Evolutionary conservation across 768 basidiomycete genomes (phyloP), one percentile per base, ranked within the genome.

Genomic region (Agaricus blazei): DNA sequence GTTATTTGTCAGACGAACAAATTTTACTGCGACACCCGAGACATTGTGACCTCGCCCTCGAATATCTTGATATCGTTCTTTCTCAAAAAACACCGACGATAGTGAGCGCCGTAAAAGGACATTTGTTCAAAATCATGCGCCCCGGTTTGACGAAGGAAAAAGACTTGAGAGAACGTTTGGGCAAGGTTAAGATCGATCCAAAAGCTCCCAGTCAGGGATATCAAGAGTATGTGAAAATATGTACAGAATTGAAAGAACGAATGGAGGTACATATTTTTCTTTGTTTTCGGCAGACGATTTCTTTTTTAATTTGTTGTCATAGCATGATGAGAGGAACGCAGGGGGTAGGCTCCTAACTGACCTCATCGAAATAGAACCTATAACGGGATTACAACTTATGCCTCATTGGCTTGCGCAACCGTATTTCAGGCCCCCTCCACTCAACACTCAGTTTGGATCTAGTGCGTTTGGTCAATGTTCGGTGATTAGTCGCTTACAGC

Each of bases 41-140:
- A 0, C 80, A 82, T 48, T 79, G 81, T 3, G 70, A 81, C 54
- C 76, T 98, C 8, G 94, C 96, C 0, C 72, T 88, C 4, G 89
- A 96, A 63, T 99, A 98, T 68, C 78, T 98, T 54, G 76, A 78
- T 44, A 90, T 97, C 58, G 93, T 94, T 7, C 70, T 74, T 28
- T 68, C 72, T 0, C 80, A 89, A 28, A 80, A 83, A 67, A 94
- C 93, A 11, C 74, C 76, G 6, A 94, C 94, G 14, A 64, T 78
- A 3, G 64, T 78, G 14, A 86, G 88, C 60, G 91, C 89, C 0
- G 80, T 98, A 61, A 96, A 96, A 64, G 87, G 91, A 0, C 96
- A 99, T 65, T 66, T 99, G 34, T 99, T 97, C 81, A 92, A 97
- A 70, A 68, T 99, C 34, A 80, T 97, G 72, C 84, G 87, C 0